Percentiles rank a stretch among this genome's conserved stretches.
Conservation (phyloP, 345 rosid genomes). For the Hibiscus trionum region DNA sequence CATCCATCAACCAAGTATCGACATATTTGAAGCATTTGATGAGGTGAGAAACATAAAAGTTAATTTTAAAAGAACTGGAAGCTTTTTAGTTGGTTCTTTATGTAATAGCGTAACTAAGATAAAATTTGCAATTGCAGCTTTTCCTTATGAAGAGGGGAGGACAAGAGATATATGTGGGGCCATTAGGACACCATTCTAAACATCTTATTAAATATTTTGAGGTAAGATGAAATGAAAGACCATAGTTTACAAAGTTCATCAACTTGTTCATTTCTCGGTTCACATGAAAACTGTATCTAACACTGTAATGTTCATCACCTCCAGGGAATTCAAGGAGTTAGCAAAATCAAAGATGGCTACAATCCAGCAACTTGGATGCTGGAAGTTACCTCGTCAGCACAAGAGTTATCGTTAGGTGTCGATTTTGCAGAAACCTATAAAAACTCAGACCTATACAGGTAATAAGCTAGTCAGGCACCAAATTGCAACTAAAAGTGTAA, state of each 20-base stretch:
- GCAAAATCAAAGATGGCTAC: slow-evolving; percentile 59
- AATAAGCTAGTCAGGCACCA: not conserved
- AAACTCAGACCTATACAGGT: slow-evolving; percentile 59
- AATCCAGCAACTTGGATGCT: slow-evolving; percentile 97
- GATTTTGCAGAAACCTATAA: slow-evolving; percentile 55
- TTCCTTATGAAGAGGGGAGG: slow-evolving; percentile 74
- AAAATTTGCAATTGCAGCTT: slow-evolving; percentile 30
- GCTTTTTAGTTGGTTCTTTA: not conserved
- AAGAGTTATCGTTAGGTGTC: slow-evolving; percentile 50
- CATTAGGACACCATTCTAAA: slow-evolving; percentile 6
- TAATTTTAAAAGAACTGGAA: not conserved
- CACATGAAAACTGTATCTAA: not conserved
- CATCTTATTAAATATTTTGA: slow-evolving; percentile 28
- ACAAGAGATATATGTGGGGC: slow-evolving; percentile 73
- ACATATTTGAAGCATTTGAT: slow-evolving; percentile 85
- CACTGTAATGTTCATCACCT: not conserved
- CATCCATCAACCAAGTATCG: slow-evolving; percentile 91
- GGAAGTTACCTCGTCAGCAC: slow-evolving; percentile 50
- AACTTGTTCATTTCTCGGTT: not conserved
- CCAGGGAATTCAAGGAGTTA: slow-evolving; percentile 53
- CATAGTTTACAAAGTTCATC: not conserved
- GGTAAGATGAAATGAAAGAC: not conserved
- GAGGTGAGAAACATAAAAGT: slow-evolving; percentile 38
- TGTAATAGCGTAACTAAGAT: not conserved
- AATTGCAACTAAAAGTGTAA: not conserved